Conservation (phyloP, 1,139 yeast species). For the Kodamaea fungicola region DNA sequence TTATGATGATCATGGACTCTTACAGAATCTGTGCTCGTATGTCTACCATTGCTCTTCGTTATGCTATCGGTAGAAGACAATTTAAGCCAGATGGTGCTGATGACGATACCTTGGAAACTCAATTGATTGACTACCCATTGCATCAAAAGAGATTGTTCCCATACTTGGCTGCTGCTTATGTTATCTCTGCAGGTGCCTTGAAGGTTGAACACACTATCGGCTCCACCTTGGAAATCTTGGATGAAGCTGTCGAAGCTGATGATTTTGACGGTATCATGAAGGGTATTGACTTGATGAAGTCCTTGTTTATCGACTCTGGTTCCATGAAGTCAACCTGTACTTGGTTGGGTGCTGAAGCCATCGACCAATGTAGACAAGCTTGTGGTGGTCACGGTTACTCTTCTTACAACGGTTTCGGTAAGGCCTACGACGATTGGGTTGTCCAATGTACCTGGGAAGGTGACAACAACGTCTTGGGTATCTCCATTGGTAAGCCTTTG, state of each 20-base stretch:
- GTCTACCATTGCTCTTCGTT: constrained; percentile 42
- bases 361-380: constrained; percentile 48
- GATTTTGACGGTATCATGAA: constrained; percentile 35
- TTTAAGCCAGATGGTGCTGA: constrained; percentile 30
- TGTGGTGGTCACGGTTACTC: constrained; percentile 56
- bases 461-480: constrained; percentile 47
- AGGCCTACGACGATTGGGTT: constrained; percentile 47
- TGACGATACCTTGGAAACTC: constrained; percentile 21
- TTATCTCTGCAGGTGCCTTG: constrained; percentile 38
- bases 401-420: constrained; percentile 45
- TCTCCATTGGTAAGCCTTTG: constrained; percentile 46
- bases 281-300: constrained; percentile 40
- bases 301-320: constrained; percentile 46
- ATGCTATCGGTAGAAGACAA: constrained; percentile 46
- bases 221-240: constrained; percentile 28
- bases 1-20: constrained; percentile 43
- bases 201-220: constrained; percentile 33
- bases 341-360: constrained; percentile 46
- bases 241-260: constrained; percentile 32
- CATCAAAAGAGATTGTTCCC: constrained; percentile 47
- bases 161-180: constrained; percentile 42
- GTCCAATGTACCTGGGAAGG: constrained; percentile 56
- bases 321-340: constrained; percentile 47
- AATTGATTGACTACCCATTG: constrained; percentile 45
- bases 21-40: constrained; percentile 42